Conservation (phyloP, 345 rosid genomes). For the Excoecaria agallocha region DNA sequence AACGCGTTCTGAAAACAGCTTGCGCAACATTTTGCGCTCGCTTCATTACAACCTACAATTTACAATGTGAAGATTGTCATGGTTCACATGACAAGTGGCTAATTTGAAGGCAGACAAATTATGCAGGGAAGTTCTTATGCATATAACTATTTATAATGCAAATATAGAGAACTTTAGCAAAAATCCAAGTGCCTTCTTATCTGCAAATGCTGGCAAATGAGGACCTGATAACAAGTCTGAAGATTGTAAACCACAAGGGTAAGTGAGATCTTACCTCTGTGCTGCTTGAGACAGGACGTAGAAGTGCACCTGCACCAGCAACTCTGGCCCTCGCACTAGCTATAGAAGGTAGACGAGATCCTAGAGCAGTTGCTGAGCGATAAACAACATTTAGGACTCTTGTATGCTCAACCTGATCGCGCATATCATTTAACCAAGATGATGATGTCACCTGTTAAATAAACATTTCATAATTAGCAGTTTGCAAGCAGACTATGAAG, state of each 20-base stretch:
- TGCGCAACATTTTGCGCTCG: slow-evolving; percentile 86
- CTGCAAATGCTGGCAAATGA: neutral
- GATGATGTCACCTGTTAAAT: slow-evolving; percentile 77
- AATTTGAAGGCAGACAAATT: neutral
- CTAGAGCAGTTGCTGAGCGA: slow-evolving; percentile 91
- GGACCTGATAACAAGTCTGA: neutral
- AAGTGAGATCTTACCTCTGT: slow-evolving; percentile 61
- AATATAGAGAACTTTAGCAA: neutral
- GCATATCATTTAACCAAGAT: slow-evolving; percentile 91
- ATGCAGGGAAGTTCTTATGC: neutral
- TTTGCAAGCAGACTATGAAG: neutral
- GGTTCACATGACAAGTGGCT: neutral
- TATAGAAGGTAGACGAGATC: slow-evolving; percentile 86
- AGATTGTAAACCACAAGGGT: neutral
- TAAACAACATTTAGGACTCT: slow-evolving; percentile 85
- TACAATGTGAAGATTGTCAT: neutral
- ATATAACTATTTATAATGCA: too few species aligned
- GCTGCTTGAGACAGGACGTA: slow-evolving; percentile 81
- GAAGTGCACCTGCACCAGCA: slow-evolving; percentile 89
- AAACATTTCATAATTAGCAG: slow-evolving; percentile 20
- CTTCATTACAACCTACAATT: slow-evolving; percentile 74
- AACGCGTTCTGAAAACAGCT: slow-evolving; percentile 79
- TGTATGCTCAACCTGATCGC: slow-evolving; percentile 85
- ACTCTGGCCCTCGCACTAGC: slow-evolving; percentile 96
- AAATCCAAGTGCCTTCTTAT: neutral